Evolutionary conservation across 2,329 filamentous ascomycete genomes (phyloP).

Genomic region (Aspergillus piperis): DNA sequence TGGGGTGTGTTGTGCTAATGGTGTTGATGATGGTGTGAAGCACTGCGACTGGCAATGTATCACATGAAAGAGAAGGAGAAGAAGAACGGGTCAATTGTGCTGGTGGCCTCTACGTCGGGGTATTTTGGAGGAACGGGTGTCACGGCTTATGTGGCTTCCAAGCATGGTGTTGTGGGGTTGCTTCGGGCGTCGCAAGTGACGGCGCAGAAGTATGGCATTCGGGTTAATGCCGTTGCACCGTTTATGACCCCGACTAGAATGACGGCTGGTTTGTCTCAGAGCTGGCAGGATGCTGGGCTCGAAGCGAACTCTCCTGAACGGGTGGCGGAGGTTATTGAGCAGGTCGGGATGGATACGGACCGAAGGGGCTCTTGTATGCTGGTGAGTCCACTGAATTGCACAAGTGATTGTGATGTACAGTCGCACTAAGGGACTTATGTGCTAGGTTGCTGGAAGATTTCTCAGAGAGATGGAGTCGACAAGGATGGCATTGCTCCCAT

Average conservation of each 20-base stretch:
- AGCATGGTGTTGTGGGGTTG: constrained; percentile 46
- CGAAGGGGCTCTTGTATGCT: constrained; percentile 31
- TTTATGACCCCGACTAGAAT: constrained; percentile 52
- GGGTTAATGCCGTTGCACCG: constrained; percentile 51
- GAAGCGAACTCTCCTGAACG: constrained; percentile 46
- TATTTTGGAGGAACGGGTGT: constrained; percentile 49
- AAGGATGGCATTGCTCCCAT: constrained; percentile 14
- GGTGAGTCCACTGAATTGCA: constrained; percentile 19
- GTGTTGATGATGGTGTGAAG: constrained; percentile 19
- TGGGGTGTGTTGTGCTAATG: not conserved
- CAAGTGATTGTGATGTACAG: not conserved
- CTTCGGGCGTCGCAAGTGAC: constrained; percentile 40
- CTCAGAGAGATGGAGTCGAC: constrained; percentile 23
- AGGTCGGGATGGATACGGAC: constrained; percentile 37
- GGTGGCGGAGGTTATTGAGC: constrained; percentile 46
- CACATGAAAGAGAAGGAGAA: constrained; percentile 25
- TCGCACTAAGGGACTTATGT: not conserved
- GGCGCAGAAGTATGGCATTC: constrained; percentile 38
- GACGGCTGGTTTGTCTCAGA: constrained; percentile 40
- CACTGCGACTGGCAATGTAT: constrained; percentile 33
- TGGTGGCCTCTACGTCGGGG: constrained; percentile 46
- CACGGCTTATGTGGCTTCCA: constrained; percentile 46
- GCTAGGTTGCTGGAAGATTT: constrained; percentile 25
- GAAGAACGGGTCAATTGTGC: constrained; percentile 40
- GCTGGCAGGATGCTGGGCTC: constrained; percentile 43